These are phyloP conservation scores for Wickerhamomyces queroliae DNA, from an alignment of 805 yeast genomes.

Conservation along the genomic window DNA sequence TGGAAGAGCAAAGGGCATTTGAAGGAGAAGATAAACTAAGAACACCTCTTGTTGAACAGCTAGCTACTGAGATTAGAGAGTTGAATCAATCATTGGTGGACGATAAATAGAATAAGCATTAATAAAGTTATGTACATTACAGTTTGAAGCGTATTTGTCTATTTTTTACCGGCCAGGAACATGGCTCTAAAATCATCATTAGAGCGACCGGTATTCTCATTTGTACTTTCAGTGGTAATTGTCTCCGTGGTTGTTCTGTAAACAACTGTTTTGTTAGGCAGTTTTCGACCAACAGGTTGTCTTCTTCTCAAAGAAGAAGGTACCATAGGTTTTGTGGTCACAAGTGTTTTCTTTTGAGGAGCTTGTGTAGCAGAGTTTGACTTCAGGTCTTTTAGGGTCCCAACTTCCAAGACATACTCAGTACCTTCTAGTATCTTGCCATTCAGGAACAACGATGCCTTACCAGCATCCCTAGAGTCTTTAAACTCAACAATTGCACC, in stretches of 20 bases:
- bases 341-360: neutral
- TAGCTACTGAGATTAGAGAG: conserved; percentile 48
- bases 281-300: neutral
- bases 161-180: conserved; percentile 8
- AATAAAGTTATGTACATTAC: neutral
- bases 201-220: conserved; percentile 6
- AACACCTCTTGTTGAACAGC: conserved; percentile 35
- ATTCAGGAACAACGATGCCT: conserved; percentile 39
- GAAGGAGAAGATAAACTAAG: conserved; percentile 41
- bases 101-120: neutral
- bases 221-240: too few species aligned
- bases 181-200: conserved; percentile 22
- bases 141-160: conserved; percentile 5
- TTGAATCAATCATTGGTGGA: conserved; percentile 34
- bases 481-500: conserved; percentile 48
- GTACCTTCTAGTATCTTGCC: conserved; percentile 28
- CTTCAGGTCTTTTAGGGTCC: conserved; percentile 27
- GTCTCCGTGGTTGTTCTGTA: neutral
- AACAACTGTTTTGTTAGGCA: neutral
- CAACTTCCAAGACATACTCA: conserved; percentile 26
- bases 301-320: conserved; percentile 10
- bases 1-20: conserved; percentile 57
- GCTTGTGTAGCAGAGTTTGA: neutral
- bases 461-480: conserved; percentile 41
- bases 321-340: neutral